Evolutionary conservation across 192 early-diverging fungal species (phyloP), one percentile per base, ranked within the genome.

Genomic region (Linnemannia elongata): DNA sequence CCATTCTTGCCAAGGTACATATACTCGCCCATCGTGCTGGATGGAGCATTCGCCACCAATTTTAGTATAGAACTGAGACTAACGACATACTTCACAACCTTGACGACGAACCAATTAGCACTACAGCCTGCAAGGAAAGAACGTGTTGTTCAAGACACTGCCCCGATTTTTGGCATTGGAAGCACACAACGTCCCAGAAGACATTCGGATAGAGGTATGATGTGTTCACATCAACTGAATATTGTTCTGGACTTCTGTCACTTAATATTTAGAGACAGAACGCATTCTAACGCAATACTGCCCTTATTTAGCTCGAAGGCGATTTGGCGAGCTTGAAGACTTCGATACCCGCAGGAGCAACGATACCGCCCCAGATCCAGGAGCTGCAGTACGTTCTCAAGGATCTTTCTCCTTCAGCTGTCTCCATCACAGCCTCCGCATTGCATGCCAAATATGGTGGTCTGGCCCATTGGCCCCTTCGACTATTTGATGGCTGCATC

Each of bases 121-220:
- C 24, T 87, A 87, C 66, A 73, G 69, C 22, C 63, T 87, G 30
- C 79, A 81, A 47, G 44, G 54, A 39, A 87, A 87, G 54, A 87
- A 78, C n/a, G 72, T 87, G 6, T 6, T 76, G 27, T 57, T 75
- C 42, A 87, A 87, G 54, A 71, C 79, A 6, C 33, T 87, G 18
- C 85, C 85, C 8, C 69, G 79, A 24, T 87, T 74, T 42, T 30
- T 87, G 20, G 79, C 79, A n/a, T 68, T 71, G n/a, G 85, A 87
- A 15, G 85, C 79, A 2, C 71, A 63, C 39, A 74, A 81, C 41
- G 85, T 87, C n/a, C 85, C 85, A 35, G 85, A 78, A 30, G 85
- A 87, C 45, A 87, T 87, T 42, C 75, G 85, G 5, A 18, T 35
- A 8, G 79, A 85, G 76, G 82, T 78, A 57, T 47, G 4, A 57